phyloP scores from a whole-genome alignment of 345 rosid genomes.

The Salix viminalis region DNA sequence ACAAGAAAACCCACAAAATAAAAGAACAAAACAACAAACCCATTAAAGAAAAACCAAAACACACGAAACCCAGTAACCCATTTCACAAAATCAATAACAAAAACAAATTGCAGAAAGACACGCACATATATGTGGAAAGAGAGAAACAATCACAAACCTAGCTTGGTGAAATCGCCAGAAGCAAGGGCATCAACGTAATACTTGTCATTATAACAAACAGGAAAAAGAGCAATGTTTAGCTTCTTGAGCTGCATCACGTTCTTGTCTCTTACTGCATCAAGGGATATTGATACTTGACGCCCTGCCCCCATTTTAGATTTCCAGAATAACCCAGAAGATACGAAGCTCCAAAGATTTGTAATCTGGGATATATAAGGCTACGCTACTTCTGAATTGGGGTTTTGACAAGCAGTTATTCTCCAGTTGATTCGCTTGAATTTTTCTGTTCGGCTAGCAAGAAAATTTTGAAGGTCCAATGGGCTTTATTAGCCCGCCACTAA shows the following conservation, averaged over 20 bases:
- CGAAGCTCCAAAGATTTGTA: neutral
- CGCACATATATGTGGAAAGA: neutral
- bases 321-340: neutral
- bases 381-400: neutral
- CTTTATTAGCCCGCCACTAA: neutral
- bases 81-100: neutral
- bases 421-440: neutral
- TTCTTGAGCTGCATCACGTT: conserved; percentile 96
- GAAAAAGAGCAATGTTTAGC: conserved; percentile 85
- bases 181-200: conserved; percentile 83
- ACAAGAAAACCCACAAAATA: neutral
- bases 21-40: neutral
- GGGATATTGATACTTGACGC: conserved; percentile 64
- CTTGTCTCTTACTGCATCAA: conserved; percentile 94
- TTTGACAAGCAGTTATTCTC: neutral
- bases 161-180: conserved; percentile 85
- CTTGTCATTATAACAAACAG: conserved; percentile 91
- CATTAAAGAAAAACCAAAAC: neutral
- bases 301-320: conserved; percentile 61
- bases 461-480: neutral
- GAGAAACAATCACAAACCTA: conserved; percentile 42
- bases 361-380: neutral
- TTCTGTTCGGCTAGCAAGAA: neutral
- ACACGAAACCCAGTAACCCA: neutral
- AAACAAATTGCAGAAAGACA: neutral